Percentiles rank a stretch among this genome's conserved stretches.
These are phyloP conservation scores for Cercospora sesami DNA, from an alignment of 2,329 filamentous ascomycete genomes.

Conservation along the genomic window DNA sequence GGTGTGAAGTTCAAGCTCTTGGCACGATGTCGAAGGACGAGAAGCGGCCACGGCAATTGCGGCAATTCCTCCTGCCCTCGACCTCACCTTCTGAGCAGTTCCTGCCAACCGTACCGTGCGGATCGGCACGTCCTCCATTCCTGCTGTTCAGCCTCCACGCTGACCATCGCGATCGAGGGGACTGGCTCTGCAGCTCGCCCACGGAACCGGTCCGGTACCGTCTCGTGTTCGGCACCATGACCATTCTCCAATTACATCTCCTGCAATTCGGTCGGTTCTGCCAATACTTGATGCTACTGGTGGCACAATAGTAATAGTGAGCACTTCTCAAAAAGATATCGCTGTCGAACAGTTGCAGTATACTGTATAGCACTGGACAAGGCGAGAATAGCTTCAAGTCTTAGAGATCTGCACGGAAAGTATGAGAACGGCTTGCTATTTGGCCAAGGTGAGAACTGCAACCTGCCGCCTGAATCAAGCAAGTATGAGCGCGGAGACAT, in stretches of 20 bases:
- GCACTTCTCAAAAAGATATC: not conserved
- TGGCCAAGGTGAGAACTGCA: not conserved
- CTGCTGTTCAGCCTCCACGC: not conserved
- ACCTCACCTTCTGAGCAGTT: not conserved
- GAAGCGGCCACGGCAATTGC: not conserved
- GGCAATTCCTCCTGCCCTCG: not conserved
- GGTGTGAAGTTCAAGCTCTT: not conserved
- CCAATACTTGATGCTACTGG: not conserved
- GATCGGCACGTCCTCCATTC: slow-evolving; percentile 1
- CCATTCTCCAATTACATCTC: not conserved
- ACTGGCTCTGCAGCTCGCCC: not conserved
- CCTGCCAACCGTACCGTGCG: not conserved
- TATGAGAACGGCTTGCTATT: not conserved
- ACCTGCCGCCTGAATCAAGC: not conserved
- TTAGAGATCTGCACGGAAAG: not conserved
- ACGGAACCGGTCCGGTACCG: not conserved
- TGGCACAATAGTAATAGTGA: too few relatives aligned
- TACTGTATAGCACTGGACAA: not conserved
- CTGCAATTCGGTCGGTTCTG: not conserved
- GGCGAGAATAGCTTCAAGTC: not conserved
- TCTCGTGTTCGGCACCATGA: not conserved
- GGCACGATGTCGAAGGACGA: not conserved
- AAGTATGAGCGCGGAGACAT: not conserved
- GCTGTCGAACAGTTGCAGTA: not conserved
- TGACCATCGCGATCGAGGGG: not conserved